Conservation (phyloP, 2,329 filamentous ascomycete genomes). For the Verticillium klebahnii region DNA sequence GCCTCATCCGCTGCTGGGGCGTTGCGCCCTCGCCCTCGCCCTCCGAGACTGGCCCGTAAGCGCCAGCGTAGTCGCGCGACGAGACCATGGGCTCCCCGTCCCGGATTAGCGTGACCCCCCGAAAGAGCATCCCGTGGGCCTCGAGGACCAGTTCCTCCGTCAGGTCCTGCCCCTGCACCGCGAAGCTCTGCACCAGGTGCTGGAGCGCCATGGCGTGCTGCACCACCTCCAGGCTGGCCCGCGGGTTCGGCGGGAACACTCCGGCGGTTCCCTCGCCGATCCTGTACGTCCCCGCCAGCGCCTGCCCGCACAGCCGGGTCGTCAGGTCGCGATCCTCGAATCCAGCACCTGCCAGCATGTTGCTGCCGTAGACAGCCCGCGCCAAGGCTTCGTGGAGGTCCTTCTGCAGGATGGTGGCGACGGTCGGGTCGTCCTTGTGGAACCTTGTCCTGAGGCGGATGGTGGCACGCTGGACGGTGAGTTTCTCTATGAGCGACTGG, state of each 20-base stretch:
- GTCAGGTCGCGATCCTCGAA: background rate
- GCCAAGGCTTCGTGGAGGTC: background rate
- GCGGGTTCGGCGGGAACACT: background rate
- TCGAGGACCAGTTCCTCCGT: background rate
- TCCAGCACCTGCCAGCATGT: background rate
- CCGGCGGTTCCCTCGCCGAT: background rate
- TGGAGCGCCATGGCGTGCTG: background rate
- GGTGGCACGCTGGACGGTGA: too few relatives aligned
- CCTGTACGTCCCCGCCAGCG: background rate
- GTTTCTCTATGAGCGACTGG: too few relatives aligned
- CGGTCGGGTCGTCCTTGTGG: background rate
- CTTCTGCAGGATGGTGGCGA: background rate
- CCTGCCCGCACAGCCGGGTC: background rate
- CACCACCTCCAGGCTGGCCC: background rate
- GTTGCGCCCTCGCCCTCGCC: background rate
- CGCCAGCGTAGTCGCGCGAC: background rate
- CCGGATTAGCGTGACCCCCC: background rate
- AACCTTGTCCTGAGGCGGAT: background rate
- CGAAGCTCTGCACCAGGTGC: background rate
- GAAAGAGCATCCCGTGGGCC: background rate
- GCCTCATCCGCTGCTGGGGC: constrained; percentile 8
- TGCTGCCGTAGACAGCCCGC: background rate
- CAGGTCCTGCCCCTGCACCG: background rate
- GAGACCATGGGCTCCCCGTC: background rate
- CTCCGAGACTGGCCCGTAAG: background rate